phyloP scores from a whole-genome alignment of 352 stramenopile genomes.

The Albugo candida region DNA sequence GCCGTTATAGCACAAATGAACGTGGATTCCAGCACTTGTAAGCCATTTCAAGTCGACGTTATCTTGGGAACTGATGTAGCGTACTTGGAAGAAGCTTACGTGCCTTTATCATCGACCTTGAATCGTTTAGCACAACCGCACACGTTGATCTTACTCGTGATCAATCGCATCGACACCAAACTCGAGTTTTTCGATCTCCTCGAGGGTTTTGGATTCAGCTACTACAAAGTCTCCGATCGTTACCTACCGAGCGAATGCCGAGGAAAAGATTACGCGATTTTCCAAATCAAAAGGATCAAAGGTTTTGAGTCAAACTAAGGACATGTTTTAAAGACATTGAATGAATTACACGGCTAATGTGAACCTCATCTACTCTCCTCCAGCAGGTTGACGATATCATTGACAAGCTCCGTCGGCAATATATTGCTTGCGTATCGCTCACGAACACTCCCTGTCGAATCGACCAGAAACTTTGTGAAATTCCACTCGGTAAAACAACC shows the following conservation, averaged over 20 bases:
- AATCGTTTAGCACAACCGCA: constrained; percentile 15
- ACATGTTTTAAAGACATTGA: no score
- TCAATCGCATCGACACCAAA: constrained; percentile 50
- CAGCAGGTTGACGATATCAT: no score
- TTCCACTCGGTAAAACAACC: constrained; percentile 31
- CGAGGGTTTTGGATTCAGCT: constrained; percentile 46
- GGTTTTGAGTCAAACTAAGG: no score
- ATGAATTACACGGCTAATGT: no score
- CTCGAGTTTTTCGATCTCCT: constrained; percentile 48
- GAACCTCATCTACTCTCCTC: no score
- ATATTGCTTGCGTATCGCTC: no score
- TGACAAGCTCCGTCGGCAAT: no score
- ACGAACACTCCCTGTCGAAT: constrained; percentile 10
- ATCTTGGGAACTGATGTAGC: constrained; percentile 69
- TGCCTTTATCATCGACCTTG: constrained; percentile 46
- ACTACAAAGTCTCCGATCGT: constrained; percentile 62
- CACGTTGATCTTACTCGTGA: constrained; percentile 45
- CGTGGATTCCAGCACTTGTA: constrained; percentile 5
- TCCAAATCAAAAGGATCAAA: constrained; percentile 22
- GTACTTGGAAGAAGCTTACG: constrained; percentile 56
- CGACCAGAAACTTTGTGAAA: constrained; percentile 49
- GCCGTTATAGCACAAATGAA: constrained; percentile 13
- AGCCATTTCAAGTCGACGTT: constrained; percentile 22
- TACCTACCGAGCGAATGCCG: constrained; percentile 29
- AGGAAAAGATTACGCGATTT: constrained; percentile 64